phyloP scores from a whole-genome alignment of 2,329 filamentous ascomycete species.

The Herpotrichia juniperi region DNA sequence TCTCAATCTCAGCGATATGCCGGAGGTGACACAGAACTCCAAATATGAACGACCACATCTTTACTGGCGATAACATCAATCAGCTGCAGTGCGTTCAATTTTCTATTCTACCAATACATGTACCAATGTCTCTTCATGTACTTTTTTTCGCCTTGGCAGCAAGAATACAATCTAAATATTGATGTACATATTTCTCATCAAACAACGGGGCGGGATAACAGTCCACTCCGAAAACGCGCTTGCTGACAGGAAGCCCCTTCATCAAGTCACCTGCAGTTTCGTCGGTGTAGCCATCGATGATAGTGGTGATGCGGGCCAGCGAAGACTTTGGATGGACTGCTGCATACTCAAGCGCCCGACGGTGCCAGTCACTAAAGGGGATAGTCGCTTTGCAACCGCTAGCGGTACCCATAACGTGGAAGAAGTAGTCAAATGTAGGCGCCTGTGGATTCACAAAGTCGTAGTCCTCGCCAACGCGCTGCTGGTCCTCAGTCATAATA shows the following conservation, averaged over 20 bases:
- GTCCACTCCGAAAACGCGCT: not conserved
- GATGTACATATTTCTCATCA: too few relatives aligned
- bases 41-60: too few relatives aligned
- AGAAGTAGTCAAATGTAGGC: slow-evolving; percentile 3
- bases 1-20: too few relatives aligned
- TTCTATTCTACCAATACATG: too few relatives aligned
- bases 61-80: too few relatives aligned
- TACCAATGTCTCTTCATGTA: too few relatives aligned
- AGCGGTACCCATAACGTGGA: slow-evolving; percentile 1
- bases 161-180: too few relatives aligned
- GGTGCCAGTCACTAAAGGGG: slow-evolving; percentile 1
- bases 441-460: slow-evolving; percentile 4
- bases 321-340: slow-evolving; percentile 1
- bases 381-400: not conserved
- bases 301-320: not conserved
- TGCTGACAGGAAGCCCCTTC: not conserved
- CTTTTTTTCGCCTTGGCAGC: too few relatives aligned
- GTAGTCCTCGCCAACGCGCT: slow-evolving; percentile 2
- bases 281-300: slow-evolving; percentile 1
- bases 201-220: not conserved
- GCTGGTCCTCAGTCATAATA: slow-evolving; percentile 3
- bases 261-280: not conserved
- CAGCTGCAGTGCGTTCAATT: too few relatives aligned
- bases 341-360: slow-evolving; percentile 1
- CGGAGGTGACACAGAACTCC: too few relatives aligned